Conservation (phyloP, 148 eudicot species). For the Rhododendron williamsianum region DNA sequence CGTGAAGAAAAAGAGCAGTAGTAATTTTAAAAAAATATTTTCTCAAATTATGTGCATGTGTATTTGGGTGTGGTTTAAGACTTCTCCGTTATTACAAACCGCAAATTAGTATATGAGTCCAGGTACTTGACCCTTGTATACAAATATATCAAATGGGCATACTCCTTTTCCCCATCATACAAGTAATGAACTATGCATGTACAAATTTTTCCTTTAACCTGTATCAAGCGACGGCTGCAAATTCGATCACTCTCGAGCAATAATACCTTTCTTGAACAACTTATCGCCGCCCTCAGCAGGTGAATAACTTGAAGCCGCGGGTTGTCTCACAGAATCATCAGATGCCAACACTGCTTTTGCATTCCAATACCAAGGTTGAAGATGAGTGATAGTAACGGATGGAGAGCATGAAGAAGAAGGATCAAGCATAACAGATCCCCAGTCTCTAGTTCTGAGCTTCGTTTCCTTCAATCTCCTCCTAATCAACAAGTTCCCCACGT, state of each 20-base stretch:
- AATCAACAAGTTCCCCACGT: conserved; percentile 60
- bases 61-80: too few relatives aligned
- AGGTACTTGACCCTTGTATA: background rate
- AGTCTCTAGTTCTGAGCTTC: conserved; percentile 56
- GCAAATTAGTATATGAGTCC: background rate
- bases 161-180: background rate
- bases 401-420: conserved; percentile 37
- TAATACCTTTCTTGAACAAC: conserved; percentile 58
- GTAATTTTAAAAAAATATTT: too few relatives aligned
- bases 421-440: conserved; percentile 73
- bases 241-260: conserved; percentile 15
- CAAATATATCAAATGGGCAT: background rate
- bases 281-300: conserved; percentile 83
- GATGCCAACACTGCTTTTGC: conserved; percentile 42
- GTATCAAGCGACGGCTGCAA: background rate
- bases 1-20: too few relatives aligned
- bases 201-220: background rate
- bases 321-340: conserved; percentile 30
- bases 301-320: conserved; percentile 30
- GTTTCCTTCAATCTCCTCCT: conserved; percentile 67
- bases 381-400: conserved; percentile 28
- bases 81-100: background rate
- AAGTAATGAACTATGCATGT: background rate
- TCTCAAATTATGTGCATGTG: too few relatives aligned
- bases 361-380: conserved; percentile 90